These are phyloP conservation scores for Cytospora chrysosperma DNA, from an alignment of 2,329 filamentous ascomycete species.

Conservation along the genomic window DNA sequence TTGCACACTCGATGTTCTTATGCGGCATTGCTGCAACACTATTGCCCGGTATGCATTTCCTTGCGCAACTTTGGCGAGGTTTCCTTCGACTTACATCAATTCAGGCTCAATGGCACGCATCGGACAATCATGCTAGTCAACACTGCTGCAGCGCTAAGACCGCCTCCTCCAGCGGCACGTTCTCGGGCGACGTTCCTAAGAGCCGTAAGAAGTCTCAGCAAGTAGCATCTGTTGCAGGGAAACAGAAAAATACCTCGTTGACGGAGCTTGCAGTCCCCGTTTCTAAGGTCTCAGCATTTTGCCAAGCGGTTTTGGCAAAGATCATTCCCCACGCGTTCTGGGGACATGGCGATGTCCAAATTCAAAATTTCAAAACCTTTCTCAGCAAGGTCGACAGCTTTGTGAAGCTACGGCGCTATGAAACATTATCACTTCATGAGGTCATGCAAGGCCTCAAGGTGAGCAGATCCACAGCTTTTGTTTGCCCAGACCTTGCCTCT, in stretches of 20 bases:
- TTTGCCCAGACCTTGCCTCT: background rate
- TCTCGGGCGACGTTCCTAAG: slow-evolving; percentile 13
- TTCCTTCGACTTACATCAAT: slow-evolving; percentile 5
- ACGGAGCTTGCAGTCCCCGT: slow-evolving; percentile 67
- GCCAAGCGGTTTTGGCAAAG: slow-evolving; percentile 69
- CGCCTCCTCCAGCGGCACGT: slow-evolving; percentile 5
- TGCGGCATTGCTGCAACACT: slow-evolving; percentile 71
- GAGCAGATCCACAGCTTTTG: slow-evolving; percentile 26
- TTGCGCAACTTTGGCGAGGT: slow-evolving; percentile 2
- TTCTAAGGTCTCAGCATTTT: slow-evolving; percentile 79
- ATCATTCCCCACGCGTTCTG: slow-evolving; percentile 76
- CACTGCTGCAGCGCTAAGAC: slow-evolving; percentile 13
- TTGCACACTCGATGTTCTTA: slow-evolving; percentile 78
- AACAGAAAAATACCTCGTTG: slow-evolving; percentile 47
- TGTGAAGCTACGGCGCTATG: slow-evolving; percentile 74
- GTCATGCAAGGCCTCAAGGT: slow-evolving; percentile 75
- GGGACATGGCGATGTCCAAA: slow-evolving; percentile 55
- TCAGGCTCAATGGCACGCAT: slow-evolving; percentile 8
- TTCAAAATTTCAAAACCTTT: slow-evolving; percentile 61
- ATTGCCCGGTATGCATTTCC: slow-evolving; percentile 64
- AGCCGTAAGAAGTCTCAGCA: slow-evolving; percentile 17
- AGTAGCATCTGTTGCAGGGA: slow-evolving; percentile 3
- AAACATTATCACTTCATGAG: slow-evolving; percentile 77
- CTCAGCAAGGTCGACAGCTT: slow-evolving; percentile 74
- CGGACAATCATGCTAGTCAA: background rate